Percentiles rank a stretch among this genome's conserved stretches.
phyloP scores from a whole-genome alignment of 2,329 filamentous ascomycete genomes.

The Neofusicoccum parvum region DNA sequence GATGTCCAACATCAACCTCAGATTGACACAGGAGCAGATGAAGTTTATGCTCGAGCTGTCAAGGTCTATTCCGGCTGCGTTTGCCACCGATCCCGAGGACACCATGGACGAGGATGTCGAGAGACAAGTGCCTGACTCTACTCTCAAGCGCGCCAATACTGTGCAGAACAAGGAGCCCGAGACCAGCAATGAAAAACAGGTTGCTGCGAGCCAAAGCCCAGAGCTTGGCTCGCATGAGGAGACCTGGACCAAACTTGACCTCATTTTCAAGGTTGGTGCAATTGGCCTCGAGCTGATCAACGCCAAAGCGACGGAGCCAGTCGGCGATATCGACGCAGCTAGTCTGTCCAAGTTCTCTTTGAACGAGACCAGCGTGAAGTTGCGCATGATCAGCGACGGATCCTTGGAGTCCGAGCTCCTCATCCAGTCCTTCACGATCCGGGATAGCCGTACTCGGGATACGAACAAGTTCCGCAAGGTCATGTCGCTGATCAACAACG shows the following conservation, averaged over 20 bases:
- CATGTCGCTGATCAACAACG: slow-evolving; percentile 94
- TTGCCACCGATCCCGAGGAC: slow-evolving; percentile 72
- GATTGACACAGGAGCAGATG: slow-evolving; percentile 86
- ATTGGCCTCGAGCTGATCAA: slow-evolving; percentile 87
- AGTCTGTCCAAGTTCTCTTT: slow-evolving; percentile 93
- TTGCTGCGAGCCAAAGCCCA: slow-evolving; percentile 55
- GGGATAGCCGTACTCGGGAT: slow-evolving; percentile 84
- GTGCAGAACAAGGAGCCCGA: slow-evolving; percentile 42
- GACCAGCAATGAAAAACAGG: slow-evolving; percentile 46
- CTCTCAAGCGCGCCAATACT: slow-evolving; percentile 53
- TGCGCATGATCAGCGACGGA: slow-evolving; percentile 88
- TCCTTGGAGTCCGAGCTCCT: slow-evolving; percentile 91
- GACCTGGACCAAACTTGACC: slow-evolving; percentile 89
- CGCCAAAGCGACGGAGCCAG: slow-evolving; percentile 72
- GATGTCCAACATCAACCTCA: slow-evolving; percentile 91
- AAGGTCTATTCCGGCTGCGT: slow-evolving; percentile 83
- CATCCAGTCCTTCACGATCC: slow-evolving; percentile 91
- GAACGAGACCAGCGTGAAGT: slow-evolving; percentile 88
- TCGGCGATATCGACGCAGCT: slow-evolving; percentile 74
- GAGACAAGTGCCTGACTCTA: slow-evolving; percentile 66
- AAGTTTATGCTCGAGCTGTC: slow-evolving; percentile 88
- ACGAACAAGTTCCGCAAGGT: slow-evolving; percentile 97
- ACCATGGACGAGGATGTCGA: slow-evolving; percentile 71
- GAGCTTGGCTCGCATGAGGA: slow-evolving; percentile 70
- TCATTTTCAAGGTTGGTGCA: slow-evolving; percentile 85